phyloP scores from a whole-genome alignment of 2,329 filamentous ascomycete genomes.

The Aquanectria penicillioides region DNA sequence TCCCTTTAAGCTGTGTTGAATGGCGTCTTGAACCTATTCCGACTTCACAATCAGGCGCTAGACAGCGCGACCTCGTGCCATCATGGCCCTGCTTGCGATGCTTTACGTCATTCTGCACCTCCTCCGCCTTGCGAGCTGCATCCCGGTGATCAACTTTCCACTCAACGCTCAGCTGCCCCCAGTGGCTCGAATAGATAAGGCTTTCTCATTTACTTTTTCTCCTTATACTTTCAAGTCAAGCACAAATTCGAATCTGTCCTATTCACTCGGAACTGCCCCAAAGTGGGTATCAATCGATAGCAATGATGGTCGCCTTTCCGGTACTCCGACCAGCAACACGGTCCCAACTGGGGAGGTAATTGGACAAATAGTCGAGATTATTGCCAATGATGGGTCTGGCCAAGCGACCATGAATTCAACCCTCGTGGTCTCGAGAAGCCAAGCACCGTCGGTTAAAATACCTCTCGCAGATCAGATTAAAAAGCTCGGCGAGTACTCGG shows the following conservation, averaged over 20 bases:
- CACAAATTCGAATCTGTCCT: constrained; percentile 70
- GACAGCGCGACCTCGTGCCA: constrained; percentile 34
- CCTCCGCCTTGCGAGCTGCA: constrained; percentile 44
- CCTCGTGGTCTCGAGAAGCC: constrained; percentile 72
- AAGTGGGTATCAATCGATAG: constrained; percentile 80
- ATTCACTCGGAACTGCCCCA: constrained; percentile 73
- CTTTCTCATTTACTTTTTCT: constrained; percentile 78
- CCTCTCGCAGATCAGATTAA: constrained; percentile 68
- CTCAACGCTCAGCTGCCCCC: constrained; percentile 87
- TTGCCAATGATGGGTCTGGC: constrained; percentile 74
- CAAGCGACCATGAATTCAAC: constrained; percentile 73
- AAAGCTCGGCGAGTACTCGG: constrained; percentile 67
- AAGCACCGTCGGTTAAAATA: constrained; percentile 62
- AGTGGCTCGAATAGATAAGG: constrained; percentile 74
- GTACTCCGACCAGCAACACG: constrained; percentile 70
- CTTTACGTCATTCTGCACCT: constrained; percentile 42
- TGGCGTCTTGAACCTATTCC: constrained; percentile 29
- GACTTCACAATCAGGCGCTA: constrained; percentile 33
- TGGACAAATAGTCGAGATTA: constrained; percentile 70
- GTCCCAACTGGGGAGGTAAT: constrained; percentile 63
- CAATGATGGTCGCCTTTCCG: constrained; percentile 71
- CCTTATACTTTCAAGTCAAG: constrained; percentile 76
- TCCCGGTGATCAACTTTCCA: constrained; percentile 69
- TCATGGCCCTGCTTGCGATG: constrained; percentile 44
- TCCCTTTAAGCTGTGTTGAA: constrained; percentile 18